Percentiles rank a stretch among this genome's conserved stretches.
Conservation (phyloP, 768 basidiomycete genomes). For the Mrakia frigida region DNA sequence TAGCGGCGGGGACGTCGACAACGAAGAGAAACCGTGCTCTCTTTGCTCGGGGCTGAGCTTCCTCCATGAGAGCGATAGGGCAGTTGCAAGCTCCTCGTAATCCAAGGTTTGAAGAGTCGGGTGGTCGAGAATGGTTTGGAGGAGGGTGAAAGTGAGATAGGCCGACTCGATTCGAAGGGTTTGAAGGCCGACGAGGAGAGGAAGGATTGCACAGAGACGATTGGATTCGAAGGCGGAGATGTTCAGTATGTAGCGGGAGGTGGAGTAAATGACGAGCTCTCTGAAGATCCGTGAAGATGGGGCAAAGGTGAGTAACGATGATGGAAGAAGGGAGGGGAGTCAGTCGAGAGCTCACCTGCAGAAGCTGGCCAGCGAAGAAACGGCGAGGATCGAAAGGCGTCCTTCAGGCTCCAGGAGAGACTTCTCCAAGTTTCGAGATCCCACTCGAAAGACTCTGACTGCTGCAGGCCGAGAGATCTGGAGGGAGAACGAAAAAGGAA, state of each 20-base stretch:
- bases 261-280: conserved; percentile 2
- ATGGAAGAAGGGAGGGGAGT: background rate
- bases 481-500: background rate
- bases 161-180: background rate
- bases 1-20: background rate
- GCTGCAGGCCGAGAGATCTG: background rate
- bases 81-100: conserved; percentile 2
- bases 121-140: background rate
- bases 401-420: background rate
- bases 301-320: background rate
- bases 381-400: background rate
- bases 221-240: background rate
- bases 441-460: background rate
- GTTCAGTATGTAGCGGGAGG: conserved; percentile 4
- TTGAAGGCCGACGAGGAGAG: background rate
- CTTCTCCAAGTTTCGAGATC: background rate
- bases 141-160: background rate
- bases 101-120: background rate
- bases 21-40: background rate
- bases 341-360: background rate
- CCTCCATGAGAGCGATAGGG: background rate
- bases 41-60: background rate
- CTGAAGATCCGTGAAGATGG: background rate
- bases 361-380: background rate
- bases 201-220: background rate